Evolutionary conservation across 257 asterid species (phyloP), one percentile per base, ranked within the genome.

Genomic region (Eucommia ulmoides): DNA sequence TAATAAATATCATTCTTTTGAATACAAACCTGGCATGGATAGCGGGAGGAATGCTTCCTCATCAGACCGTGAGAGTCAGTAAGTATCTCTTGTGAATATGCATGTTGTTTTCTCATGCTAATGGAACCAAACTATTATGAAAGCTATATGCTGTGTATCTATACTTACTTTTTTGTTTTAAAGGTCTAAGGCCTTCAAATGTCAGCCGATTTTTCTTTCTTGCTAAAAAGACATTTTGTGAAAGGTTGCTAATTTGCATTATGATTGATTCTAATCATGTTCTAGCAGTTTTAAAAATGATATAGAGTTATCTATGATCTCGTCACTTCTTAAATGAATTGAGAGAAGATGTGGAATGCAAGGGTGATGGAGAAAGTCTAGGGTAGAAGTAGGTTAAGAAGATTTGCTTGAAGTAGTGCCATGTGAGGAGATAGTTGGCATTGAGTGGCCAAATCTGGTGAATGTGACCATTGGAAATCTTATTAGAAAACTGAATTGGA

Each of bases 31-130:
- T 55, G 91, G 84, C 58, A 62, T 55, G 72, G 82, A 71, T 22
- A 59, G 65, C 67, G 87, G 82, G 38, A 70, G 78, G 66, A 83
- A 72, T 52, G 67, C 74, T 65, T 87, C 93, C 52, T 81, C 94
- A 46, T 80, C 94, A 33, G 93, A 87, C 60, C 87, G 44, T 57
- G 97, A 83, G 67, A 91, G 96, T 63, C 95, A 84, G 97, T 87
- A 78, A 87, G 93, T 81, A 51, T 47, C n/a, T n/a, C n/a, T n/a
- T n/a, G n/a, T n/a, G n/a, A n/a, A n/a, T n/a, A n/a, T 18, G 12
- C 11, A 18, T 35, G 44, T 35, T 35, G 11, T 11, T 18, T 35
- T 35, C 44, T 35, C 44, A 35, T 35, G 44, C 11, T 18, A 11
- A 10, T 35, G 44, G 9, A 35, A 35, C n/a, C n/a, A n/a, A n/a